Percentiles rank a stretch among this genome's conserved stretches.
Evolutionary conservation across 495 filamentous ascomycete species (phyloP).

Genomic region (Aspergillus cavernicola): DNA sequence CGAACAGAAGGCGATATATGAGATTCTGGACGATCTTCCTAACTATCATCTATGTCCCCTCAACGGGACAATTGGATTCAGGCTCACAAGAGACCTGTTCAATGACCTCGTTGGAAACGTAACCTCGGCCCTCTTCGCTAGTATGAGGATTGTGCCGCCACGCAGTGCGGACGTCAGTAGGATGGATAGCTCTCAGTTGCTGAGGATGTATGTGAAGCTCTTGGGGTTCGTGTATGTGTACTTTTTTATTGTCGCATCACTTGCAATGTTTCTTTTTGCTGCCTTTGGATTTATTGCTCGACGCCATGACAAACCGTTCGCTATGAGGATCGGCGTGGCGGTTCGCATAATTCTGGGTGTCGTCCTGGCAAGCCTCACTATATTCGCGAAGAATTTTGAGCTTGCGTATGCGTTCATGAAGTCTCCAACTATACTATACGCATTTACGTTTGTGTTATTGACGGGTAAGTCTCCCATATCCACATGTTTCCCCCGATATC

Average conservation of each 20-base stretch:
- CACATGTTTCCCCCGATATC: neutral
- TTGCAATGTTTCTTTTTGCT: conserved; percentile 36
- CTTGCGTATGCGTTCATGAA: conserved; percentile 41
- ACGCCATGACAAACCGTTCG: conserved; percentile 23
- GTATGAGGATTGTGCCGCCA: conserved; percentile 37
- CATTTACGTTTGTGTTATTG: conserved; percentile 34
- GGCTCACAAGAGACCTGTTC: conserved; percentile 26
- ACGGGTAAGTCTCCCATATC: conserved; percentile 26
- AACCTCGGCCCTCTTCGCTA: conserved; percentile 40
- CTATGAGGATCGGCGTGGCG: conserved; percentile 24
- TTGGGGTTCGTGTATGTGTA: conserved; percentile 43
- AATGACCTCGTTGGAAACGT: conserved; percentile 39
- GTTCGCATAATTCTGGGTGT: conserved; percentile 29
- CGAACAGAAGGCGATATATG: conserved; percentile 32
- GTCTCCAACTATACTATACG: conserved; percentile 40
- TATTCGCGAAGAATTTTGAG: conserved; percentile 30
- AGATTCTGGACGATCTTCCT: conserved; percentile 30
- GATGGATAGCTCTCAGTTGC: conserved; percentile 28
- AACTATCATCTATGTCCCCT: conserved; percentile 29
- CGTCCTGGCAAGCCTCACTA: conserved; percentile 27
- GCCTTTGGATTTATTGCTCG: conserved; percentile 27
- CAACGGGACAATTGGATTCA: conserved; percentile 14
- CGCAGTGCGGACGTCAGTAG: conserved; percentile 26
- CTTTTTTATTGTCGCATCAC: conserved; percentile 35
- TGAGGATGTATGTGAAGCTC: conserved; percentile 38